Base-by-base conservation (phyloP, 352 stramenopile genomes). In the Blastocystis sp. region DNA sequence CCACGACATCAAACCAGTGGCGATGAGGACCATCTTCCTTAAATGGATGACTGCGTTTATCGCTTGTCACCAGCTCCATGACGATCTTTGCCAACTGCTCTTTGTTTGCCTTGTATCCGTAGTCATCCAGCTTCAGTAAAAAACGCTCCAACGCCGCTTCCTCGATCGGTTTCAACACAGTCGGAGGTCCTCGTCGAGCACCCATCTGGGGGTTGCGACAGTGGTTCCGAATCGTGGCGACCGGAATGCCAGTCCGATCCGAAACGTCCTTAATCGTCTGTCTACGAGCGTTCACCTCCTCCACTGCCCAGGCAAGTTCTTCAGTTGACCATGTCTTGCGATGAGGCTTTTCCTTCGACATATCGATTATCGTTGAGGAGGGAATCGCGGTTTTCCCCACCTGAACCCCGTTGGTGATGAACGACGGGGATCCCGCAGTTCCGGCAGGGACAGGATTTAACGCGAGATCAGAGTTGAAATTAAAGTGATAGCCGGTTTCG, bases 21-120 rank as follows among this genome's bases (percentile, higher is more conserved):
- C 78, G 63, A 65, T 89, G 78, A 18, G 78, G 78, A 16, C 78
- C 78, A 43, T 89, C 78, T 1, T 89, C 66, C 50, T 89, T 89
- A 39, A 89, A 89, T n/a, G 78, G 78, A 24, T 89, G 78, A 7
- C 39, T 8, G 3, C 78, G 63, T 34, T 79, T 79, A 39, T 89
- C 78, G 34, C 64, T 50, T n/a, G 13, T 65, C 43, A 89, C 78
- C 37, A 89, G 43, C 11, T 37, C 16, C 78, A 89, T 89, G 0
- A 89, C 78, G 39, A 89, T 26, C 66, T 89, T 89, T n/a, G 24
- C 43, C 30, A 89, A 39, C 30, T 76, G 37, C n/a, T 89, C 78
- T 45, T 65, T 76, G 30, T 78, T 89, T 24, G 78, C 78, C 20
- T 78, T 79, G 53, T 76, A 89, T 2, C 78, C 78, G 26, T 62